Evolutionary conservation across 1,284 basidiomycete genomes (phyloP).

Genomic region (Apiotrichum gamsii): DNA sequence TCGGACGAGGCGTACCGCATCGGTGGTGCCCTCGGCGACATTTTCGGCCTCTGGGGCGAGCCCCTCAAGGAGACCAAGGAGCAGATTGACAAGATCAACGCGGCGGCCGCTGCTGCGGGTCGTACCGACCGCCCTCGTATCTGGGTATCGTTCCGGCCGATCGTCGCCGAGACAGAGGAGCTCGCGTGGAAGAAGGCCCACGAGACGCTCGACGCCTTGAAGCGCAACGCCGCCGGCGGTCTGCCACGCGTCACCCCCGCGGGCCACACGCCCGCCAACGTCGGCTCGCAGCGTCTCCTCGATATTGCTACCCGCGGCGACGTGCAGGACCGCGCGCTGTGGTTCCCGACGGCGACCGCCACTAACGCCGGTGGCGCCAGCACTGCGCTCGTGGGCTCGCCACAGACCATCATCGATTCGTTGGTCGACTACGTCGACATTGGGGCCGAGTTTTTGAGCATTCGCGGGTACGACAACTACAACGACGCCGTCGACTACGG

Average conservation of each 20-base stretch:
- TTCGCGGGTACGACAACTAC: slow-evolving; percentile 32
- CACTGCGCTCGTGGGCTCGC: slow-evolving; percentile 31
- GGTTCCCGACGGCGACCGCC: slow-evolving; percentile 33
- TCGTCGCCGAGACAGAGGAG: slow-evolving; percentile 33
- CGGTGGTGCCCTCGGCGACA: slow-evolving; percentile 31
- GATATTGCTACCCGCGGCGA: slow-evolving; percentile 31
- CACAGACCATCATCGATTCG: slow-evolving; percentile 31
- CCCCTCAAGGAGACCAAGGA: slow-evolving; percentile 36
- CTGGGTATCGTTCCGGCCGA: slow-evolving; percentile 36
- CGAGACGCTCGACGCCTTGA: slow-evolving; percentile 22
- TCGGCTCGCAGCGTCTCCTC: slow-evolving; percentile 30
- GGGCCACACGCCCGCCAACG: slow-evolving; percentile 16
- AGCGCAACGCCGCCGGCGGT: neutral
- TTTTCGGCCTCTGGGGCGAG: slow-evolving; percentile 36
- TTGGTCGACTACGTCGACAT: slow-evolving; percentile 32
- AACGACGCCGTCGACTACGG: slow-evolving; percentile 32
- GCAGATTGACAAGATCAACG: slow-evolving; percentile 33
- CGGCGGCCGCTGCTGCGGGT: slow-evolving; percentile 28
- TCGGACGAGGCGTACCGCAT: slow-evolving; percentile 33
- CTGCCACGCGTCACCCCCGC: neutral
- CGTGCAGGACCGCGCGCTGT: slow-evolving; percentile 32
- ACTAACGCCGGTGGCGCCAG: slow-evolving; percentile 31
- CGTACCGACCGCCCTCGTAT: slow-evolving; percentile 30
- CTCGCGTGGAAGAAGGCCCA: slow-evolving; percentile 33
- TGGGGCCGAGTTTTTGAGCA: slow-evolving; percentile 28